Conservation (phyloP, 108 stramenopile species). For the Skeletonema menzelii region DNA sequence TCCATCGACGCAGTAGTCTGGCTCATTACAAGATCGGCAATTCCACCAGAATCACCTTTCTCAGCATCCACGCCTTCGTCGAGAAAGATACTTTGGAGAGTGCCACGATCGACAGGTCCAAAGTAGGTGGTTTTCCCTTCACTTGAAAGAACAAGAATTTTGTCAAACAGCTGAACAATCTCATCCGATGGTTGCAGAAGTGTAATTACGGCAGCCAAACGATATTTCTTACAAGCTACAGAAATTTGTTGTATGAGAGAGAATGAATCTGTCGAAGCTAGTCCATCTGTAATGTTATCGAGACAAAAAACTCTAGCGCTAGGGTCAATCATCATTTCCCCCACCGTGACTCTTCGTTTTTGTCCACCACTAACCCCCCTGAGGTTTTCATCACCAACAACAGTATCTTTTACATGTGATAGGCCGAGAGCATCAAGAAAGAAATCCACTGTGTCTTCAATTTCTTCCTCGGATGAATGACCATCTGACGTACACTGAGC, state of each 20-base stretch:
- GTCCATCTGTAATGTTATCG: constrained; percentile 52
- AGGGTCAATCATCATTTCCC: constrained; percentile 44
- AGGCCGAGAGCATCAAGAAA: constrained; percentile 55
- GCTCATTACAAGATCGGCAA: constrained; percentile 29
- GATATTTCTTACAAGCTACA: neutral
- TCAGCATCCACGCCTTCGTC: neutral
- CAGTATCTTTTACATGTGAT: constrained; percentile 54
- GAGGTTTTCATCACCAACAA: constrained; percentile 71
- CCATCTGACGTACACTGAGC: constrained; percentile 31
- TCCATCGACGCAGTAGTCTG: neutral
- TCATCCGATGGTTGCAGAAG: constrained; percentile 49
- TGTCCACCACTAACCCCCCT: constrained; percentile 67
- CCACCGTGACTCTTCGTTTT: constrained; percentile 54
- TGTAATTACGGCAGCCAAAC: constrained; percentile 16
- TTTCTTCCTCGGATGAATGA: neutral
- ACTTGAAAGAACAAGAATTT: constrained; percentile 35
- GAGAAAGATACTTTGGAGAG: constrained; percentile 31
- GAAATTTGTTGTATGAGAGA: constrained; percentile 18
- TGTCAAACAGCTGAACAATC: constrained; percentile 36
- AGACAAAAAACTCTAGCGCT: constrained; percentile 26
- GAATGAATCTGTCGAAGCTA: constrained; percentile 38
- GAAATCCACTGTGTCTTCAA: constrained; percentile 14
- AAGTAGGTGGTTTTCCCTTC: constrained; percentile 32
- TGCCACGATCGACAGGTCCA: constrained; percentile 39
- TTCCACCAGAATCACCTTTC: constrained; percentile 13